Evolutionary conservation across 2,329 filamentous ascomycete species (phyloP).

Genomic region (Colletotrichum shisoi): DNA sequence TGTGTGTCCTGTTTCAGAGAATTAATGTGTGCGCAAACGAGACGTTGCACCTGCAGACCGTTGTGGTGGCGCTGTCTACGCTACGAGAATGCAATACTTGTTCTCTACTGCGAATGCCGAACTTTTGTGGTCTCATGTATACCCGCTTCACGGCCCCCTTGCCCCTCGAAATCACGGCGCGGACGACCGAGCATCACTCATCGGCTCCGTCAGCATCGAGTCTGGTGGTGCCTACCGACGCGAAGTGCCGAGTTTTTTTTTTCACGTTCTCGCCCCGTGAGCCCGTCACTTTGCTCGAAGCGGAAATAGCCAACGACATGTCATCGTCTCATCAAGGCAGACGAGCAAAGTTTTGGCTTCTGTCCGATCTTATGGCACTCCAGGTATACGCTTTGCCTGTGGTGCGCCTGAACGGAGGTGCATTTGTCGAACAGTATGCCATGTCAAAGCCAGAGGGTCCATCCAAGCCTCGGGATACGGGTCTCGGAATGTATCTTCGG

Average conservation of each 20-base stretch:
- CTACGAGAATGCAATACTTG: background rate
- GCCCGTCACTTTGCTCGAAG: background rate
- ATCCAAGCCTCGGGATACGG: background rate
- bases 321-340: background rate
- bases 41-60: background rate
- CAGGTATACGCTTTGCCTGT: background rate
- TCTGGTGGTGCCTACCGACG: background rate
- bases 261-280: background rate
- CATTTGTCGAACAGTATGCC: background rate
- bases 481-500: background rate
- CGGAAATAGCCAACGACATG: background rate
- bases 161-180: background rate
- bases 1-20: background rate
- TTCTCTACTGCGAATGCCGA: background rate
- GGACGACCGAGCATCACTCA: background rate
- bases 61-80: background rate
- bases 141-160: background rate
- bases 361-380: background rate
- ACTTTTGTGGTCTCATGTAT: background rate
- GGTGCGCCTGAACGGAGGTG: background rate
- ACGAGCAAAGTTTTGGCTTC: background rate
- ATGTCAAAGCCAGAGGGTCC: too few species aligned
- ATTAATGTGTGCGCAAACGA: background rate
- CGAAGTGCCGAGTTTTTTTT: conserved; percentile 7
- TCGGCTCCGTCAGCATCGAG: background rate